phyloP scores from a whole-genome alignment of 164 flowering plant species.

The Taxillus chinensis region DNA sequence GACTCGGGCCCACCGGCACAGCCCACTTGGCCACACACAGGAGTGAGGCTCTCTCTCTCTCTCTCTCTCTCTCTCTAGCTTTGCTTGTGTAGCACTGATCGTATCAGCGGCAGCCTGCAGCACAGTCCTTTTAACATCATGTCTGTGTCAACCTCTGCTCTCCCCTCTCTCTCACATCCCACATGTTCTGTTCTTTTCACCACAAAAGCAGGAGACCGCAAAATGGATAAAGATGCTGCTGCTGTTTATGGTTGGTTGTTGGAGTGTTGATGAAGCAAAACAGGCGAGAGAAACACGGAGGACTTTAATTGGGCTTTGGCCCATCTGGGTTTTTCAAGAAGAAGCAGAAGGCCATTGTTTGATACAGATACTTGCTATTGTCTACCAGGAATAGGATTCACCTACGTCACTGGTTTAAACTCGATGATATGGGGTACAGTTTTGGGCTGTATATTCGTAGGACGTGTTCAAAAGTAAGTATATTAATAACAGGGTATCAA shows the following conservation, averaged over 20 bases:
- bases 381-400: too few relatives aligned
- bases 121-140: constrained; percentile 16
- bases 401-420: too few relatives aligned
- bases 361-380: too few relatives aligned
- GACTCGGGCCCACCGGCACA: constrained; percentile 33
- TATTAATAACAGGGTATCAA: too few relatives aligned
- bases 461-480: too few relatives aligned
- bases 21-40: constrained; percentile 8
- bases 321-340: too few relatives aligned
- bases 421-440: too few relatives aligned
- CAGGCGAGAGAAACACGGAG: not conserved
- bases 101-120: not conserved
- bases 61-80: constrained; percentile 9
- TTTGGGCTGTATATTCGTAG: too few relatives aligned
- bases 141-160: not conserved
- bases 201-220: constrained; percentile 13
- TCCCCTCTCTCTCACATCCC: constrained; percentile 7
- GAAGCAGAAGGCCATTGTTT: too few relatives aligned
- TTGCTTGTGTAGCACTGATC: constrained; percentile 29
- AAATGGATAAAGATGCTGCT: constrained; percentile 15
- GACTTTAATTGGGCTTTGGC: not conserved
- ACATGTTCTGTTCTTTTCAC: constrained; percentile 27
- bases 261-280: not conserved
- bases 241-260: not conserved
- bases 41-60: constrained; percentile 8